phyloP scores from a whole-genome alignment of 106 monocot genomes.

The Phalaenopsis aphrodite region DNA sequence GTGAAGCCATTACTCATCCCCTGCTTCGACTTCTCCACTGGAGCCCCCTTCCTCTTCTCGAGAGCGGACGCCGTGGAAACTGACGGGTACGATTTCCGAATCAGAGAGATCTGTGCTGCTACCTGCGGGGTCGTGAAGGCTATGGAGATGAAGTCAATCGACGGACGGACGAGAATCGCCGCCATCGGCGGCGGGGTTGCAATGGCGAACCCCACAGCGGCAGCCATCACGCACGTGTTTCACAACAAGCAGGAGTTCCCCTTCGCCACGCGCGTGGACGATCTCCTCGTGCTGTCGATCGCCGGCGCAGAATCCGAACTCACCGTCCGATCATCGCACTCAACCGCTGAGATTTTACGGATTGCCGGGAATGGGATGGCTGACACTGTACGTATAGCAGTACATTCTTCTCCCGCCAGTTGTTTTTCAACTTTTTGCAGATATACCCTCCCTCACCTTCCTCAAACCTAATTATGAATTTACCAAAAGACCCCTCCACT shows the following conservation, averaged over 20 bases:
- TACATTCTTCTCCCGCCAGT: constrained; percentile 3
- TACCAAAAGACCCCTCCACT: not conserved
- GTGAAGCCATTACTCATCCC: constrained; percentile 69
- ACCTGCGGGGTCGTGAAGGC: constrained; percentile 21
- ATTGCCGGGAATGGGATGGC: constrained; percentile 23
- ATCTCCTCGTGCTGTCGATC: constrained; percentile 66
- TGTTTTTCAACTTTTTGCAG: not conserved
- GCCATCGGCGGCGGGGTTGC: constrained; percentile 42
- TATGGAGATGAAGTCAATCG: constrained; percentile 33
- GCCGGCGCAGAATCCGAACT: constrained; percentile 3
- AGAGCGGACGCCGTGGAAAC: constrained; percentile 74
- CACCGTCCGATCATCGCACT: not conserved
- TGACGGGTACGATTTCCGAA: constrained; percentile 50
- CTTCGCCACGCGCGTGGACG: constrained; percentile 42
- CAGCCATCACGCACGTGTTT: constrained; percentile 86
- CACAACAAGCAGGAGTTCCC: constrained; percentile 94
- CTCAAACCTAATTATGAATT: not conserved
- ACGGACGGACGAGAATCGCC: constrained; percentile 31
- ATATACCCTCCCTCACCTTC: not conserved
- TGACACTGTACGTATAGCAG: constrained; percentile 27
- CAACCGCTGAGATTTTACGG: constrained; percentile 9
- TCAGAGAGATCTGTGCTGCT: constrained; percentile 61
- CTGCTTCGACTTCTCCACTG: constrained; percentile 69
- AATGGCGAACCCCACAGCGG: constrained; percentile 71
- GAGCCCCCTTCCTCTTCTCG: constrained; percentile 78